Conservation (phyloP, 306 rosid species). For the Quercus ilex region DNA sequence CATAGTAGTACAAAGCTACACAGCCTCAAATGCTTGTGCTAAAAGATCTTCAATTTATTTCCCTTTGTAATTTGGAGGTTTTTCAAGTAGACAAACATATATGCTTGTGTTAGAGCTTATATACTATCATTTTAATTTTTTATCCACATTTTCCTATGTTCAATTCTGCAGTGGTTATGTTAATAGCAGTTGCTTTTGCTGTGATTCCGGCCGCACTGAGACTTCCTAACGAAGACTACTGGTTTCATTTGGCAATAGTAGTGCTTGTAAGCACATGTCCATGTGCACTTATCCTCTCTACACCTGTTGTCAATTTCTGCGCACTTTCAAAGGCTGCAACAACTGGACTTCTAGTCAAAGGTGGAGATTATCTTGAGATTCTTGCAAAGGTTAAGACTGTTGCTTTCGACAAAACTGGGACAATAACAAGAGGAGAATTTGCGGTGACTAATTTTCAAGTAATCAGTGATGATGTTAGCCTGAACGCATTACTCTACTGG, state of each 20-base stretch:
- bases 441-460: constrained; percentile 56
- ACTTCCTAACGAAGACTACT: constrained; percentile 37
- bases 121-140: neutral
- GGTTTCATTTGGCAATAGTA: constrained; percentile 88
- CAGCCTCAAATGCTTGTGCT: neutral
- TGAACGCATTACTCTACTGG: constrained; percentile 69
- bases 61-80: neutral
- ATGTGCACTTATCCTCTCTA: constrained; percentile 86
- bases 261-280: constrained; percentile 92
- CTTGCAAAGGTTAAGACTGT: constrained; percentile 64
- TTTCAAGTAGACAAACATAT: neutral
- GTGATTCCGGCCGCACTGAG: constrained; percentile 57
- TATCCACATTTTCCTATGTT: constrained; percentile 6
- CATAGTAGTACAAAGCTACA: neutral
- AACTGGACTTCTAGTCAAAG: constrained; percentile 83
- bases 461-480: constrained; percentile 55
- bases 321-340: constrained; percentile 88
- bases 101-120: neutral
- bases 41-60: neutral
- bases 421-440: constrained; percentile 88
- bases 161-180: constrained; percentile 58
- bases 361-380: constrained; percentile 76
- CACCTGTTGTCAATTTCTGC: constrained; percentile 94
- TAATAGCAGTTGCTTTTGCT: constrained; percentile 47
- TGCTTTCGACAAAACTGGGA: constrained; percentile 96